Percentiles rank a stretch among this genome's conserved stretches.
These are phyloP conservation scores for Przewalskia tangutica DNA, from an alignment of 257 asterid species.

Conservation along the genomic window DNA sequence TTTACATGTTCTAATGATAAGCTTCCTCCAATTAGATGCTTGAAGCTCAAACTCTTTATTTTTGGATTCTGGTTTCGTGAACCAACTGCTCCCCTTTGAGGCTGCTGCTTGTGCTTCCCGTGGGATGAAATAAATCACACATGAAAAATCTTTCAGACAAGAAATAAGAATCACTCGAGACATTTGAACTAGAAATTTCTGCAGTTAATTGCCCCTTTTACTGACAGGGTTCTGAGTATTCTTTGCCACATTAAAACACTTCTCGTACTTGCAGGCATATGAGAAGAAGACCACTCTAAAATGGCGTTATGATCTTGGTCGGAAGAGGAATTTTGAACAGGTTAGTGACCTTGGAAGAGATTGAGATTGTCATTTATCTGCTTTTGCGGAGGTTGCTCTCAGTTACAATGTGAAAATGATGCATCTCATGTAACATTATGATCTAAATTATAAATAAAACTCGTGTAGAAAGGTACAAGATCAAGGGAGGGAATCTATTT, in stretches of 20 bases:
- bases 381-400: background rate
- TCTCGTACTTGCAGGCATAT: slow-evolving; percentile 55
- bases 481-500: background rate
- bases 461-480: background rate
- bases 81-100: background rate
- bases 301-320: slow-evolving; percentile 98
- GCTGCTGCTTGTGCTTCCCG: background rate
- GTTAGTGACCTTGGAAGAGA: slow-evolving; percentile 21
- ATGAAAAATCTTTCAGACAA: background rate
- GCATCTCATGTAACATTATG: background rate
- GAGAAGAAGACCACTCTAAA: slow-evolving; percentile 80
- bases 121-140: background rate
- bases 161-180: background rate
- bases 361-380: background rate
- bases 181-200: background rate
- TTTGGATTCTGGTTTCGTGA: background rate
- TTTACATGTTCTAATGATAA: background rate
- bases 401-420: background rate
- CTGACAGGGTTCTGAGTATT: background rate
- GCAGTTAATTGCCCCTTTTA: background rate
- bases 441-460: background rate
- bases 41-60: background rate
- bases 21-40: background rate
- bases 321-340: slow-evolving; percentile 83
- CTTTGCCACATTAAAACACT: slow-evolving; percentile 1